Conservation (phyloP, 768 basidiomycete species). For the Leccinum fibrillosum region DNA sequence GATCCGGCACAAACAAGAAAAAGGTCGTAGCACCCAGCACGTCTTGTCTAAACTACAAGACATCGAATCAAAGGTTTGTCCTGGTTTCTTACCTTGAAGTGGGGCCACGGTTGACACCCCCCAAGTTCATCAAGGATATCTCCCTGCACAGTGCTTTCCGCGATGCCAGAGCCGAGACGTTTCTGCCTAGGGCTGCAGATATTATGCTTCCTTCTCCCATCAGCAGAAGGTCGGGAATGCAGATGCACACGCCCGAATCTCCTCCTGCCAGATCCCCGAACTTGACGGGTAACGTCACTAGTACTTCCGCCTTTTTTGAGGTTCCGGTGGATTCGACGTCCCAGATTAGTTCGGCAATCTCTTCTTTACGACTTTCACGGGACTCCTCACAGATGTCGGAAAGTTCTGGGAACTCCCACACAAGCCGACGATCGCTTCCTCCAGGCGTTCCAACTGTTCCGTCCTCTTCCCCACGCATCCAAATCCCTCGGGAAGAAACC, state of each 20-base stretch:
- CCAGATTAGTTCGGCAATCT: neutral
- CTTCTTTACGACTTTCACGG: slow-evolving; percentile 1
- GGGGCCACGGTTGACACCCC: neutral
- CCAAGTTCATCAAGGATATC: slow-evolving; percentile 30
- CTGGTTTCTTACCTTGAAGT: neutral
- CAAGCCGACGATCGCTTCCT: slow-evolving; percentile 1
- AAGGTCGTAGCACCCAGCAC: slow-evolving; percentile 29
- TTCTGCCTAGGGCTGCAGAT: slow-evolving; percentile 23
- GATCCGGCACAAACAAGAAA: slow-evolving; percentile 29
- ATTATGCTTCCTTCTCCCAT: slow-evolving; percentile 21
- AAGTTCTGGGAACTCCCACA: neutral
- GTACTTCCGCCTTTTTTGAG: neutral
- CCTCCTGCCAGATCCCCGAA: neutral
- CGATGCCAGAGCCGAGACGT: slow-evolving; percentile 31
- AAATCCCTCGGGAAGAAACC: slow-evolving; percentile 11
- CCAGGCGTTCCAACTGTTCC: neutral
- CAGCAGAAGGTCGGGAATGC: neutral
- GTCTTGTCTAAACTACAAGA: slow-evolving; percentile 27
- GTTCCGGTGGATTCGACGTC: neutral
- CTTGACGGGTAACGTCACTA: neutral
- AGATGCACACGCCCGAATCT: neutral
- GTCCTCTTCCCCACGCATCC: slow-evolving; percentile 7
- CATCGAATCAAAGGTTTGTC: slow-evolving; percentile 28
- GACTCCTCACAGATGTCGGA: slow-evolving; percentile 6
- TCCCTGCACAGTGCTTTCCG: slow-evolving; percentile 30